Percentiles rank a stretch among this genome's conserved stretches.
Conservation (phyloP, 2,329 filamentous ascomycete genomes). For the Colletotrichum cordylinicola region DNA sequence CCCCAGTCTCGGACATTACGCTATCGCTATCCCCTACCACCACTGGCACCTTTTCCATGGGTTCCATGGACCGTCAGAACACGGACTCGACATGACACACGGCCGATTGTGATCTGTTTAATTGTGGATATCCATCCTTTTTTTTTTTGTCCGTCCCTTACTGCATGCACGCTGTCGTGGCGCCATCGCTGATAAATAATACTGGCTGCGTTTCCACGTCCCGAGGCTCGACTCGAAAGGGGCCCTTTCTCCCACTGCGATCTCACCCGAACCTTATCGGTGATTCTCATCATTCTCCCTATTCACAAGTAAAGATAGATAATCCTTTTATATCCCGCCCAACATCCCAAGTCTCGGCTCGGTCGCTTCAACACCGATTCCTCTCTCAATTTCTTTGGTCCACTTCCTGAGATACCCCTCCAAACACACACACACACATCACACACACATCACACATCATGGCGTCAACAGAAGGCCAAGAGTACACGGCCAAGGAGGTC, state of each 20-base stretch:
- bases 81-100: background rate
- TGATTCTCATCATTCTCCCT: background rate
- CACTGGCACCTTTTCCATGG: background rate
- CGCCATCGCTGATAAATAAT: slow-evolving; percentile 12
- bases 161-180: background rate
- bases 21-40: background rate
- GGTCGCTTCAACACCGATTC: background rate
- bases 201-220: background rate
- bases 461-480: slow-evolving; percentile 23
- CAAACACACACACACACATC: background rate
- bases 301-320: background rate
- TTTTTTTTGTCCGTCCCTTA: background rate
- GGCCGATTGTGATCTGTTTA: background rate
- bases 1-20: slow-evolving; percentile 7
- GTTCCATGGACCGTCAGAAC: background rate
- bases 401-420: background rate
- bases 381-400: background rate
- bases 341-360: background rate
- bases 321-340: background rate
- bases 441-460: background rate
- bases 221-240: background rate
- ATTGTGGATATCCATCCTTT: slow-evolving; percentile 9
- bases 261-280: background rate
- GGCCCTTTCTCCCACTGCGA: background rate
- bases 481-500: slow-evolving; percentile 46